These are phyloP conservation scores for Neocallimastix lanati DNA, from an alignment of 192 early-diverging fungal species.

Conservation along the genomic window DNA sequence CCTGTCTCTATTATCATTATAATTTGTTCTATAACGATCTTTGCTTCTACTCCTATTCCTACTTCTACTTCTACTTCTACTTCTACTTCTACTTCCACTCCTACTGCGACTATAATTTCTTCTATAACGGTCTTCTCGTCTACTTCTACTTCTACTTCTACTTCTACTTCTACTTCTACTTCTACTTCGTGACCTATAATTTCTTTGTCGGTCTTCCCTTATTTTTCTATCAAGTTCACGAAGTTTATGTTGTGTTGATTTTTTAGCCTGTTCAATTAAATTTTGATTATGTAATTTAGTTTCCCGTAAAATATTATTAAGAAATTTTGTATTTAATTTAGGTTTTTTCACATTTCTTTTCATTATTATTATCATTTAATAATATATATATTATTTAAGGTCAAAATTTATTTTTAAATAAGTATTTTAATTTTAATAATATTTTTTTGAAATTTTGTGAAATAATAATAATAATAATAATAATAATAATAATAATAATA, in stretches of 20 bases:
- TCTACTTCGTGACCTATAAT: neutral
- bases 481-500: too few relatives aligned
- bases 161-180: neutral
- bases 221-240: neutral
- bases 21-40: neutral
- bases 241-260: neutral
- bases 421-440: too few relatives aligned
- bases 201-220: neutral
- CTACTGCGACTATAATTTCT: neutral
- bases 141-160: neutral
- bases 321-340: conserved; percentile 23
- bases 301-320: conserved; percentile 12
- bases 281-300: conserved; percentile 24
- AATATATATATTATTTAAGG: too few relatives aligned
- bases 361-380: neutral
- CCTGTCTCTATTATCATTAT: neutral
- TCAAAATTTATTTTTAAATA: too few relatives aligned
- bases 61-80: neutral
- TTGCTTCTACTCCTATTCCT: neutral
- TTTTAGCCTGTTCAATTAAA: conserved; percentile 9
- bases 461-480: too few relatives aligned
- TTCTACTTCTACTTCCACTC: neutral
- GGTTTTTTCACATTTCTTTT: conserved; percentile 8
- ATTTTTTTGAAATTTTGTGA: too few relatives aligned
- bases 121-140: too few relatives aligned